phyloP scores from a whole-genome alignment of 1,139 yeast genomes.

The Magnusiomyces suaveolens region DNA sequence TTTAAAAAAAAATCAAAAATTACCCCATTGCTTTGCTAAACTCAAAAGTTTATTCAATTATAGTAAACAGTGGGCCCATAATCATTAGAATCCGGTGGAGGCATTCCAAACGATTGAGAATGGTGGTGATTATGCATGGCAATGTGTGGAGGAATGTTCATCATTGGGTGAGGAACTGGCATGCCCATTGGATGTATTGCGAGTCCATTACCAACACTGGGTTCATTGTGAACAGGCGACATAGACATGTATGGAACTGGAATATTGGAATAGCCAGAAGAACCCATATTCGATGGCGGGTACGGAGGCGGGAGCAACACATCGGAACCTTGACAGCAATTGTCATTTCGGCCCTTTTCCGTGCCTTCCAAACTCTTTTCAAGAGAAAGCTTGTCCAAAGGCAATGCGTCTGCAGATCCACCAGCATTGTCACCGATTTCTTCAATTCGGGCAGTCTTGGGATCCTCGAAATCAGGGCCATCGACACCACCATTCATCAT shows the following conservation, averaged over 20 bases:
- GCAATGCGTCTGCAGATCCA: background rate
- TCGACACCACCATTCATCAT: background rate
- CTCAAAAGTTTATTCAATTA: background rate
- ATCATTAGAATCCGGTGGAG: background rate
- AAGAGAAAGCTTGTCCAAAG: background rate
- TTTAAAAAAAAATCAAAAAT: too few species aligned
- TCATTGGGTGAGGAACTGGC: background rate
- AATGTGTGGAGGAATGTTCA: background rate
- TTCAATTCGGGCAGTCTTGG: background rate
- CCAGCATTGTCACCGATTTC: background rate
- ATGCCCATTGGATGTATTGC: background rate
- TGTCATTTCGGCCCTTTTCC: background rate
- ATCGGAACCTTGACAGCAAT: too few species aligned
- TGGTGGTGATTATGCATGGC: background rate
- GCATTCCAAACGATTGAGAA: background rate
- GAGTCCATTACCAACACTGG: background rate
- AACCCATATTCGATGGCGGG: too few species aligned
- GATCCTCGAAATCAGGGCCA: background rate
- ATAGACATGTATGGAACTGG: background rate
- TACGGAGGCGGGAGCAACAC: too few species aligned
- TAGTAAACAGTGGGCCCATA: background rate
- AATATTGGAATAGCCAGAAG: too few species aligned
- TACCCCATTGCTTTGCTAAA: too few species aligned
- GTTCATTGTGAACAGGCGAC: background rate
- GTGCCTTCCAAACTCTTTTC: background rate